These are phyloP conservation scores for Rhodofomes roseus DNA, from an alignment of 1,284 basidiomycete genomes.

Conservation along the genomic window DNA sequence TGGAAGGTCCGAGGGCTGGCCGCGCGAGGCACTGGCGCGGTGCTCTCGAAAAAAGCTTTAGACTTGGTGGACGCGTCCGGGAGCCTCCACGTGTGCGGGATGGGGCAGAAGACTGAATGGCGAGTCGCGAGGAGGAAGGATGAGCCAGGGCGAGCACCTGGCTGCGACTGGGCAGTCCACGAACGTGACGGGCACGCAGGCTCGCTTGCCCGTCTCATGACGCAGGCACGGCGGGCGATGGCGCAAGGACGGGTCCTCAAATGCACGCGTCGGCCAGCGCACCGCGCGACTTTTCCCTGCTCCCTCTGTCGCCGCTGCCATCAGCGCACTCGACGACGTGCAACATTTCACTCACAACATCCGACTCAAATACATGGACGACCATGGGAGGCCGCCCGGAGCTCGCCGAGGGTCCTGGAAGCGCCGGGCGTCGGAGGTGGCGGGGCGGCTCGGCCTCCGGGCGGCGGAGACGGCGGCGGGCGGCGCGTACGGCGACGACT, in stretches of 20 bases:
- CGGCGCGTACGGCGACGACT: constrained; percentile 1
- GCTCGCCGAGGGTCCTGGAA: neutral
- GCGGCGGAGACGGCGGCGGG: constrained; percentile 4
- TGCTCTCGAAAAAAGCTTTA: neutral
- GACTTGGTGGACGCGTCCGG: constrained; percentile 4
- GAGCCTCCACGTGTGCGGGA: neutral
- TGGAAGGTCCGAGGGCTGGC: neutral
- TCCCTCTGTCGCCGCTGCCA: neutral
- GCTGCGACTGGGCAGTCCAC: constrained; percentile 1
- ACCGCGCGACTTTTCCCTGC: neutral
- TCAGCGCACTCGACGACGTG: neutral
- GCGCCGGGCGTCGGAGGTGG: neutral
- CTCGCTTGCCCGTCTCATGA: constrained; percentile 19
- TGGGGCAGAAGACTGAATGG: no score
- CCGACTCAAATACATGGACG: neutral
- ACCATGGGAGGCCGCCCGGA: neutral
- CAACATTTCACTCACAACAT: neutral
- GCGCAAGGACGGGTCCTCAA: constrained; percentile 14
- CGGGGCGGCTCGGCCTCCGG: constrained; percentile 3
- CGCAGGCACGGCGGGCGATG: constrained; percentile 18
- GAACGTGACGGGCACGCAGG: constrained; percentile 11
- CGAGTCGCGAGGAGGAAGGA: neutral
- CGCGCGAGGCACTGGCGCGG: neutral
- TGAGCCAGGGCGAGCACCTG: neutral
- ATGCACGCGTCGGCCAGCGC: constrained; percentile 1